These are phyloP conservation scores for Puccinia hordei DNA, from an alignment of 1,284 basidiomycete species.

Conservation along the genomic window DNA sequence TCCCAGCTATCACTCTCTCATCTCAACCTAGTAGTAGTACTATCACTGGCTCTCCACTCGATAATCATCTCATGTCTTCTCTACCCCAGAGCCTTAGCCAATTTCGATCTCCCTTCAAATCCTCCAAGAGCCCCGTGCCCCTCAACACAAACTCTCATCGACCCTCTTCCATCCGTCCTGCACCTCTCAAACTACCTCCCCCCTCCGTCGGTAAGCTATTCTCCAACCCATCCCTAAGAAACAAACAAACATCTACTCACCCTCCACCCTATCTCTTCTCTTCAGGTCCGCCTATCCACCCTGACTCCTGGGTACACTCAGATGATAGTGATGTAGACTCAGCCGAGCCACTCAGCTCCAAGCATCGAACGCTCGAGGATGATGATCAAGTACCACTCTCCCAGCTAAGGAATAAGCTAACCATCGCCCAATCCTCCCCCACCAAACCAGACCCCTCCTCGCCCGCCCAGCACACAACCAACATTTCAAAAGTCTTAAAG, in stretches of 20 bases:
- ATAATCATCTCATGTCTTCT: background rate
- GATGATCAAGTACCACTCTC: background rate
- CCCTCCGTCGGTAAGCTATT: background rate
- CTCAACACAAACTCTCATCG: background rate
- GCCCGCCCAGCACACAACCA: too few relatives aligned
- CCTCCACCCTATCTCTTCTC: background rate
- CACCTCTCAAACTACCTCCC: background rate
- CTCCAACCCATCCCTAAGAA: background rate
- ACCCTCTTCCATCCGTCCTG: background rate
- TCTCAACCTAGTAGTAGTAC: background rate
- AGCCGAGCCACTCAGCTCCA: background rate
- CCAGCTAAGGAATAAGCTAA: background rate
- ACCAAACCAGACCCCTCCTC: background rate
- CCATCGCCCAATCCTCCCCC: background rate
- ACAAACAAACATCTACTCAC: background rate
- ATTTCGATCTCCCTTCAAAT: background rate
- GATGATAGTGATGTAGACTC: background rate
- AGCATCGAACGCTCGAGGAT: background rate
- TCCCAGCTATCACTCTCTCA: slow-evolving; percentile 2
- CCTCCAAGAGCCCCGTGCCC: background rate
- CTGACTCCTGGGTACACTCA: background rate
- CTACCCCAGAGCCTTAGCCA: background rate
- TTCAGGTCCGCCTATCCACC: background rate
- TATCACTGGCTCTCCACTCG: background rate
- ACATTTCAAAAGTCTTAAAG: background rate